Evolutionary conservation across 177 flowering plant species (phyloP), one percentile per base, ranked within the genome.

Genomic region (Vitis hybrid): DNA sequence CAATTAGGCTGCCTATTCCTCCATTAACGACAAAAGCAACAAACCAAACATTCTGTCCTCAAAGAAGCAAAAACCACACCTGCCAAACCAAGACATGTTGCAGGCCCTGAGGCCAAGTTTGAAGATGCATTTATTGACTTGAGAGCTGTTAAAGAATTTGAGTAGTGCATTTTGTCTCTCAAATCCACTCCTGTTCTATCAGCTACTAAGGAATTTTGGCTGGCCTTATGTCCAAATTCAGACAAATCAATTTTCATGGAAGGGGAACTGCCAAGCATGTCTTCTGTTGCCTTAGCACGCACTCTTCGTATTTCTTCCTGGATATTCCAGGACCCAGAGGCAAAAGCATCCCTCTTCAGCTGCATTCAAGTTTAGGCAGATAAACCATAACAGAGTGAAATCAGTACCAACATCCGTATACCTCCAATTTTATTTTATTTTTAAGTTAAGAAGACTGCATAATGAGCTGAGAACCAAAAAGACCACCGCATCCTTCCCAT

Each of bases 221-320:
- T 62, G 12, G 21, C 60, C 76, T 70, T 81, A 66, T 69, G 60
- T 19, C 71, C 62, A 72, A 71, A 60, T 46, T 76, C 54, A 69
- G 86, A 81, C 74, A 78, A 73, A 68, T 82, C 82, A 71, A 78
- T 58, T 76, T 78, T 84, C 11, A 73, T 55, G 15, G 88, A 81
- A 52, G 84, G 77, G 10, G 58, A 58, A 46, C 70, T 72, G 68
- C 74, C 79, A 27, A 85, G 70, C 82, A 86, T 72, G 65, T 86
- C 87, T 77, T 92, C 93, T 55, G 84, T 80, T 57, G 94, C 90
- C 79, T 85, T 91, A 9, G 89, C 80, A 71, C 91, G 92, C 69
- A 90, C 90, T 79, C 82, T 86, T 63, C 93, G 79, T 27, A 88
- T 59, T 82, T 88, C 98, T 69, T 89, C 91, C 54, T 73, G 68